Evolutionary conservation across 2,329 filamentous ascomycete species (phyloP), one percentile per base, ranked within the genome.

Genomic region (Sphaerostilbella broomeana): DNA sequence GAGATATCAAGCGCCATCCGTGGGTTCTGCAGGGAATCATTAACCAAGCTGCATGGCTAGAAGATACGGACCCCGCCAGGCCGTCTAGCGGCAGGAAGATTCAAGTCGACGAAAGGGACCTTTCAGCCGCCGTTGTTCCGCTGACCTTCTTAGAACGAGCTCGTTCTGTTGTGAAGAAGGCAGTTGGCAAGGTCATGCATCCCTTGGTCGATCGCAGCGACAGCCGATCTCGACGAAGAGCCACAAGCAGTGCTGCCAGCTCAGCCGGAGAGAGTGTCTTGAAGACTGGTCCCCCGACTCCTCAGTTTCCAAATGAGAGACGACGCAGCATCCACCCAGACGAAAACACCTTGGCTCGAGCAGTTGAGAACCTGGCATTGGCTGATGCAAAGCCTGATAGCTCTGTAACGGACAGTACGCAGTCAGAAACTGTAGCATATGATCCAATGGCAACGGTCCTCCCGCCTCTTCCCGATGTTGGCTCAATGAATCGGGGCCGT

Each of bases 1-100:
- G 82, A 44, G 90, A 95, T 52, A 90, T 97, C 53, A 97, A 97
- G 61, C 82, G 85, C 44, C 92, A 98, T 57, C 81, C 83, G 5
- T 98, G 92, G 92, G 83, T 97, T 12, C 71, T 90, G 1, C 71
- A 81, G 42, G 88, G 84, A 47, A 76, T 97, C 31, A 67, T 77
- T 22, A 82, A 95, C 50, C 76, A 82, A 25, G 68, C 77, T 21
- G 71, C 73, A 8, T 98, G 92, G 92, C 77, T 95, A n/a, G 87
- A 95, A 51, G 87, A 94, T 47, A 95, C 89, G 1, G 90, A 97
- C 54, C 88, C 89, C 2, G 81, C 79, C 25, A 76, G 81, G 24
- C 82, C 82, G 44, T 82, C 80, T 21, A 78, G 85, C 41, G 88
- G 87, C 49, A 81, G 84, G 57, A 87, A 80, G 61, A 97, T 98